Percentiles rank a stretch among this genome's conserved stretches.
Evolutionary conservation across 1,284 basidiomycete species (phyloP).

Genomic region (Singerocomus inundabilis): DNA sequence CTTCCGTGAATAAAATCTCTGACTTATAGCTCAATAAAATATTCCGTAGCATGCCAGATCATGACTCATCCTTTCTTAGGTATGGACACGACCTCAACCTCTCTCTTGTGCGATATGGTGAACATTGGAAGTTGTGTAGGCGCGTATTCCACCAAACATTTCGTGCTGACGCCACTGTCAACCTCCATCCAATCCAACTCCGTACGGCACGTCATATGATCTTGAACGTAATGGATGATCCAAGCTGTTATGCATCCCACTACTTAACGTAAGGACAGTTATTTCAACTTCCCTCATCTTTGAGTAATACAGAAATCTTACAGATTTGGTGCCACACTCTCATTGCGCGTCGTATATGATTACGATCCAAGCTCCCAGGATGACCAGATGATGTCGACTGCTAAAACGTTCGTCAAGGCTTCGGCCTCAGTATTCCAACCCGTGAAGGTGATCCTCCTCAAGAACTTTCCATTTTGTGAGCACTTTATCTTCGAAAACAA

Average conservation of each 20-base stretch:
- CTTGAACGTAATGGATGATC: slow-evolving; percentile 2
- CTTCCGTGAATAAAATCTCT: background rate
- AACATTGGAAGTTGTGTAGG: slow-evolving; percentile 5
- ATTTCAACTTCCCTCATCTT: too few relatives aligned
- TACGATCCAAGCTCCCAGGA: slow-evolving; percentile 13
- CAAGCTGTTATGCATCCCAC: slow-evolving; percentile 2
- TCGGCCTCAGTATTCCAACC: background rate
- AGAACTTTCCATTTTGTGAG: slow-evolving; percentile 19
- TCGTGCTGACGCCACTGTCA: background rate
- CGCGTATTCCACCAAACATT: slow-evolving; percentile 10
- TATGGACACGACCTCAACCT: slow-evolving; percentile 3
- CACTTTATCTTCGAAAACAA: background rate
- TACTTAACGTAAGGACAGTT: slow-evolving; percentile 5
- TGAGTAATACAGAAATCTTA: too few relatives aligned
- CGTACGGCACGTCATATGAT: slow-evolving; percentile 8
- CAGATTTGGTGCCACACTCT: slow-evolving; percentile 15
- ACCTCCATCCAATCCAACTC: slow-evolving; percentile 12
- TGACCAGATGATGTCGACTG: slow-evolving; percentile 14
- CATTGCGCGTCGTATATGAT: slow-evolving; percentile 14
- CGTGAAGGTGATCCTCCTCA: slow-evolving; percentile 3
- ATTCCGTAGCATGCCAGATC: too few relatives aligned
- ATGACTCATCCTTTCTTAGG: background rate
- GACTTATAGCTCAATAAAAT: too few relatives aligned
- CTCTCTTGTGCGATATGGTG: background rate
- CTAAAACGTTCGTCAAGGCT: background rate